Percentiles rank a stretch among this genome's conserved stretches.
These are phyloP conservation scores for Xenoacremonium recifei DNA, from an alignment of 2,329 filamentous ascomycete species.

Conservation along the genomic window DNA sequence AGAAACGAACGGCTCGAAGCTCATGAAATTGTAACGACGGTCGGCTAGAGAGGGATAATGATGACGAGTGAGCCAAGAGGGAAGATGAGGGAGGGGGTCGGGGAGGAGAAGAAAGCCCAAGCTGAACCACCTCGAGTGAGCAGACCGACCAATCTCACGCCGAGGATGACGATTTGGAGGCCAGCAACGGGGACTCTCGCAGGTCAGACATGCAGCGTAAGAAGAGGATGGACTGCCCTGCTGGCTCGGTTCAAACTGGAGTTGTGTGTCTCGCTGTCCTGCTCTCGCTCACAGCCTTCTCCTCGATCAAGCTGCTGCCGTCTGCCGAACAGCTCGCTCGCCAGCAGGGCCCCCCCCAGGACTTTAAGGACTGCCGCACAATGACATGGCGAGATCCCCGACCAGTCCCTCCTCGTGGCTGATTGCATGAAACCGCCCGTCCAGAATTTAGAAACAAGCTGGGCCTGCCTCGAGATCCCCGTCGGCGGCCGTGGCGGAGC, in stretches of 20 bases:
- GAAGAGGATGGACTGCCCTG: too few relatives aligned
- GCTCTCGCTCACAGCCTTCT: not conserved
- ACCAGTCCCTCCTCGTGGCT: too few relatives aligned
- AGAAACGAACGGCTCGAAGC: too few relatives aligned
- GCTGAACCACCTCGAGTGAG: not conserved
- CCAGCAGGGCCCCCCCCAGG: too few relatives aligned
- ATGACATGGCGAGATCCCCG: too few relatives aligned
- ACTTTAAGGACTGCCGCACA: too few relatives aligned
- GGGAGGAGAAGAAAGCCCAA: not conserved
- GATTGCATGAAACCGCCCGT: too few relatives aligned
- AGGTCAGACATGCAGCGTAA: conserved; percentile 6
- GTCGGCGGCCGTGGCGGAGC: conserved; percentile 1
- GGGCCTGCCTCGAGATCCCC: not conserved
- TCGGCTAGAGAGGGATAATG: not conserved
- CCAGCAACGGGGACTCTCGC: not conserved
- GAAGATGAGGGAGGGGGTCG: not conserved
- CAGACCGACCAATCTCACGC: not conserved
- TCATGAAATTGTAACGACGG: too few relatives aligned
- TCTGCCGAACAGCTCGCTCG: not conserved
- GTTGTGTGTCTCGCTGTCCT: too few relatives aligned
- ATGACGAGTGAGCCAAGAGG: not conserved
- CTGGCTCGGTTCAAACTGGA: too few relatives aligned
- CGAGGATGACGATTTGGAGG: not conserved
- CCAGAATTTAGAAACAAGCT: not conserved
- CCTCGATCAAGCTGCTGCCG: not conserved